phyloP scores from a whole-genome alignment of 148 eudicot species.

The Rhododendron vialii region DNA sequence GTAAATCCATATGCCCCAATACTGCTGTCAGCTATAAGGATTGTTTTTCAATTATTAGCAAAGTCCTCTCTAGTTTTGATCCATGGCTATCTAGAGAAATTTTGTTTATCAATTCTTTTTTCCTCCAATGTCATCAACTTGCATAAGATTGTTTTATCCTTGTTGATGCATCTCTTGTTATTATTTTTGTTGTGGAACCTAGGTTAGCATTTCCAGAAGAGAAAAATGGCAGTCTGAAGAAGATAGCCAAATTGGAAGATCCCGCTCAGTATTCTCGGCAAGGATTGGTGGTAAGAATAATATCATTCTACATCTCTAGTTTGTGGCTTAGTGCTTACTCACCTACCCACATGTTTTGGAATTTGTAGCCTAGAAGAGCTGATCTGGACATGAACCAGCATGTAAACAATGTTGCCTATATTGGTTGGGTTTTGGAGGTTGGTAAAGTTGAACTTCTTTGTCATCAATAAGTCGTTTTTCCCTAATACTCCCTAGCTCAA shows the following conservation, averaged over 20 bases:
- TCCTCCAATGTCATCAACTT: background rate
- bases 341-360: slow-evolving; percentile 6
- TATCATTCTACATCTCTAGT: background rate
- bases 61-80: background rate
- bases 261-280: slow-evolving; percentile 55
- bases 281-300: slow-evolving; percentile 69
- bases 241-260: slow-evolving; percentile 81
- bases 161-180: background rate
- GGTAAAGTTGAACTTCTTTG: slow-evolving; percentile 15
- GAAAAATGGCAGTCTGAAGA: slow-evolving; percentile 76
- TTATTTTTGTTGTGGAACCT: slow-evolving; percentile 3
- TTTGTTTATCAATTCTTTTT: background rate
- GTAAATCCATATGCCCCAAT: background rate
- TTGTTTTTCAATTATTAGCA: background rate
- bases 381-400: slow-evolving; percentile 97
- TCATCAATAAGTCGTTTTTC: background rate
- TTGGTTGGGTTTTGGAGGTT: slow-evolving; percentile 95
- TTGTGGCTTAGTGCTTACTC: background rate
- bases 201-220: slow-evolving; percentile 92
- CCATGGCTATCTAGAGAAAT: background rate
- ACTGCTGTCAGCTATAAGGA: background rate
- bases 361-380: slow-evolving; percentile 85
- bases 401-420: slow-evolving; percentile 92
- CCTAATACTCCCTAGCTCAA: background rate
- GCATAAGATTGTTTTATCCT: background rate